Evolutionary conservation across 2,329 filamentous ascomycete species (phyloP).

Genomic region (Neopestalotiopsis sp.): DNA sequence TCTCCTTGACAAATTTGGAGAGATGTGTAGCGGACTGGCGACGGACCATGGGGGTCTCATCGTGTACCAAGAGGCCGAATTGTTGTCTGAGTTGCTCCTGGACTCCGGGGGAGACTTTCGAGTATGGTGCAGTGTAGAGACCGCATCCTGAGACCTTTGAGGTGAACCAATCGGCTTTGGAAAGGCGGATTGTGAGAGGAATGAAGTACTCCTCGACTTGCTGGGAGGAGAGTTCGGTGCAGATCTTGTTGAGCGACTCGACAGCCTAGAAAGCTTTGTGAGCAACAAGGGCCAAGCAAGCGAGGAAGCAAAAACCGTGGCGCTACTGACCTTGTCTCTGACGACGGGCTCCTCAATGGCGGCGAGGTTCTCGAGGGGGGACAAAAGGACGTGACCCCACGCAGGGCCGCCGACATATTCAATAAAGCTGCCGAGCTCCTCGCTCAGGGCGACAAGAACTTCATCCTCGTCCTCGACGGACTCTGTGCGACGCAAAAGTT

Average conservation of each 20-base stretch:
- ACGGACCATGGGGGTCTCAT: constrained; percentile 98
- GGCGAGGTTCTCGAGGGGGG: constrained; percentile 95
- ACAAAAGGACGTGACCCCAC: constrained; percentile 93
- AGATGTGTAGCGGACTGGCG: constrained; percentile 96
- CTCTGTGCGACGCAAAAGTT: constrained; percentile 61
- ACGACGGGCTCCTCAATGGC: constrained; percentile 98
- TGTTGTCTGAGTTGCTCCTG: constrained; percentile 92
- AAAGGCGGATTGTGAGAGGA: constrained; percentile 90
- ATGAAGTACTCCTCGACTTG: constrained; percentile 99
- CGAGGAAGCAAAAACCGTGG: constrained; percentile 16
- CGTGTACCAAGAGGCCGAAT: constrained; percentile 91
- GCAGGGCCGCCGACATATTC: constrained; percentile 96
- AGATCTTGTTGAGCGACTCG: constrained; percentile 99
- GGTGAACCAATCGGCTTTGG: constrained; percentile 99
- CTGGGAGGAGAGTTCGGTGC: constrained; percentile 84
- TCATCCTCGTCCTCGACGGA: constrained; percentile 99
- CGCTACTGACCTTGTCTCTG: constrained; percentile 81
- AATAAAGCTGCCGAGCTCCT: constrained; percentile 95
- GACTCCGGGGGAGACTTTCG: constrained; percentile 83
- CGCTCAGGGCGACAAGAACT: constrained; percentile 93
- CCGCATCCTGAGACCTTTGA: constrained; percentile 98
- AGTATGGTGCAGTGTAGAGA: constrained; percentile 92
- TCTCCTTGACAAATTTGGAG: constrained; percentile 96
- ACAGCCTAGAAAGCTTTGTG: constrained; percentile 70
- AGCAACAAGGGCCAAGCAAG: constrained; percentile 18